phyloP scores from a whole-genome alignment of 2,329 filamentous ascomycete genomes.

The Cordyceps cicadae region DNA sequence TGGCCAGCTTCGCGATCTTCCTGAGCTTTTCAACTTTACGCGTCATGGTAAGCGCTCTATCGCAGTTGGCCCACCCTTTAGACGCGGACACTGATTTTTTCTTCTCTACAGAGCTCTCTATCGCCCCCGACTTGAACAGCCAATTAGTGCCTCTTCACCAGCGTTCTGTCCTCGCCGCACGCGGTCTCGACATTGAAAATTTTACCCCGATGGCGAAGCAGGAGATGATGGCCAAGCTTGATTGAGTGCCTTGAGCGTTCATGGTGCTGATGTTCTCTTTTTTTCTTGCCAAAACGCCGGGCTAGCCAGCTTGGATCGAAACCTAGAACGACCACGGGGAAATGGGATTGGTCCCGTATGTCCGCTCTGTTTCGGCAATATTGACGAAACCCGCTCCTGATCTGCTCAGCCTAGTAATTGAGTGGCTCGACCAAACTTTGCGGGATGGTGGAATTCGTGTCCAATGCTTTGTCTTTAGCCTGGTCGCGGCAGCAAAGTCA shows the following conservation, averaged over 20 bases:
- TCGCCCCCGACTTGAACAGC: constrained; percentile 77
- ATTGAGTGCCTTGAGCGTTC: constrained; percentile 50
- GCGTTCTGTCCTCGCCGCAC: constrained; percentile 61
- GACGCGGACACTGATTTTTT: not conserved
- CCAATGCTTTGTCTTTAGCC: not conserved
- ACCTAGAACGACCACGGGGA: not conserved
- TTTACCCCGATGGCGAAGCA: constrained; percentile 86
- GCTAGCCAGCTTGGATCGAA: not conserved
- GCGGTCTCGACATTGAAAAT: constrained; percentile 86
- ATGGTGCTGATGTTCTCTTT: constrained; percentile 4
- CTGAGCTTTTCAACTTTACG: constrained; percentile 85
- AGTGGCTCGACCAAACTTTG: not conserved
- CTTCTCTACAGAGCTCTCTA: constrained; percentile 74
- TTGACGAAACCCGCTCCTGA: not conserved
- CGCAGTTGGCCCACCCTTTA: not conserved
- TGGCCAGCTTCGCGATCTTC: constrained; percentile 71
- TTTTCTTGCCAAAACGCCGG: constrained; percentile 1
- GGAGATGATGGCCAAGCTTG: constrained; percentile 95
- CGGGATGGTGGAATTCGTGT: not conserved
- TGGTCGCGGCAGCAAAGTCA: not conserved
- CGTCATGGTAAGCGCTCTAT: constrained; percentile 69
- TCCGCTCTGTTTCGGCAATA: not conserved
- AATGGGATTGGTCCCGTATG: not conserved
- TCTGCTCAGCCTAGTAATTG: not conserved
- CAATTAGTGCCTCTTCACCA: constrained; percentile 82